Conservation (phyloP, 2,329 filamentous ascomycete genomes). For the Zasmidium angulare region DNA sequence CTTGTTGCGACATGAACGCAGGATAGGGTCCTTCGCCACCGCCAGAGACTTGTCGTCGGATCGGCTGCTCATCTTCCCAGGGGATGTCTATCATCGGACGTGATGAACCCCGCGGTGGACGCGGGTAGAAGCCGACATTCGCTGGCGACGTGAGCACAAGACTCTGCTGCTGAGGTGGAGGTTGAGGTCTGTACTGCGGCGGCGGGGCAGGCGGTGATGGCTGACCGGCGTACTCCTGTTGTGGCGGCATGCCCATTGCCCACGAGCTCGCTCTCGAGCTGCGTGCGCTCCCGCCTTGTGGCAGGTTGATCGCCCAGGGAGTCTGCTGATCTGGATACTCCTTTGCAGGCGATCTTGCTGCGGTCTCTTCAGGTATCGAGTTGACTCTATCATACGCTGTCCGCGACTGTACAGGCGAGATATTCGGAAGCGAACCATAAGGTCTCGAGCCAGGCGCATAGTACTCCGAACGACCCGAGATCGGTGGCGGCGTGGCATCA, state of each 20-base stretch:
- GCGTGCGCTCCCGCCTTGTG: slow-evolving; percentile 2
- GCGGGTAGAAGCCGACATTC: not conserved
- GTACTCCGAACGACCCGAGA: slow-evolving; percentile 15
- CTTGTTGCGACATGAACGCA: not conserved
- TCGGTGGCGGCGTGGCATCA: slow-evolving; percentile 5
- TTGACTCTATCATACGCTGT: slow-evolving; percentile 6
- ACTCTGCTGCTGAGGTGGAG: not conserved
- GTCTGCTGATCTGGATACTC: slow-evolving; percentile 31
- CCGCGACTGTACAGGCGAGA: slow-evolving; percentile 19
- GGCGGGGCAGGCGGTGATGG: not conserved
- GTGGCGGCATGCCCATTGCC: not conserved
- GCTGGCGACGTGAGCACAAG: not conserved
- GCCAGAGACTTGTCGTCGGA: no score
- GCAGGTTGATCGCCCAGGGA: slow-evolving; percentile 28
- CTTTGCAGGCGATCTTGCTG: slow-evolving; percentile 26
- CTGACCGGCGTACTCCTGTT: not conserved
- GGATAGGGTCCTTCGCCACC: not conserved
- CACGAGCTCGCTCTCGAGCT: slow-evolving; percentile 2
- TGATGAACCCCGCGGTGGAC: not conserved
- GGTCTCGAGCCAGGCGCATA: slow-evolving; percentile 9
- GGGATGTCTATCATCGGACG: not conserved
- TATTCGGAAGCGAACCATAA: slow-evolving; percentile 10
- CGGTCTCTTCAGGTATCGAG: slow-evolving; percentile 20
- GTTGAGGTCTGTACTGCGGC: not conserved
- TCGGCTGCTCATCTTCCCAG: slow-evolving; percentile 6